Evolutionary conservation across 257 asterid genomes (phyloP).

Genomic region (Scutellaria minor): DNA sequence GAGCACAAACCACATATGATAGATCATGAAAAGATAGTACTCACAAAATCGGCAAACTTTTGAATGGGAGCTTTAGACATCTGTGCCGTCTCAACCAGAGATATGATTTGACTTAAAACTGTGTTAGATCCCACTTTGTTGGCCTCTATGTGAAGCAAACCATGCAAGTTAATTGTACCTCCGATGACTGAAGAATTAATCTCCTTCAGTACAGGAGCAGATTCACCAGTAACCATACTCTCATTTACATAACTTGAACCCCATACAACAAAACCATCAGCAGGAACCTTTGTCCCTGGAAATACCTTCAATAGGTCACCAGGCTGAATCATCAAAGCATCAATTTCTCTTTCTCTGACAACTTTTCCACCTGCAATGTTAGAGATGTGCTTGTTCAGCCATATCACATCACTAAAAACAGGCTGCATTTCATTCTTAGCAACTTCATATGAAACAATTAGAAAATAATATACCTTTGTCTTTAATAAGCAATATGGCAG

Average conservation of each 20-base stretch:
- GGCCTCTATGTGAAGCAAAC: conserved; percentile 80
- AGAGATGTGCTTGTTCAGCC: conserved; percentile 14
- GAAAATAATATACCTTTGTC: conserved; percentile 56
- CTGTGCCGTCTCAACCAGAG: conserved; percentile 96
- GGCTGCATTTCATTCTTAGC: too few relatives aligned
- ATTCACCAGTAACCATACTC: conserved; percentile 98
- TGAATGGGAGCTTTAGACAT: conserved; percentile 99
- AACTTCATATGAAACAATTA: not conserved
- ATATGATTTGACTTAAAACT: conserved; percentile 89
- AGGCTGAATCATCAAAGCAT: conserved; percentile 83
- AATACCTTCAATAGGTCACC: conserved; percentile 84
- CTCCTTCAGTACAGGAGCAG: conserved; percentile 74
- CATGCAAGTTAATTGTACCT: conserved; percentile 91
- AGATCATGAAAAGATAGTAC: conserved; percentile 40
- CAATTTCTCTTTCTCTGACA: conserved; percentile 82
- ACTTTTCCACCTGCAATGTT: conserved; percentile 70
- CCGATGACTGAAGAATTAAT: conserved; percentile 70
- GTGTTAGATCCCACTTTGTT: conserved; percentile 87
- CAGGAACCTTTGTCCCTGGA: conserved; percentile 90
- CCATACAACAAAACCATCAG: conserved; percentile 87
- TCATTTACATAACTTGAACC: conserved; percentile 93
- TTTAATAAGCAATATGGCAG: conserved; percentile 69
- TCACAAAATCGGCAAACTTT: conserved; percentile 89
- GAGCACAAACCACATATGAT: conserved; percentile 5
- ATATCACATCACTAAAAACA: not conserved